Evolutionary conservation across 192 early-diverging fungal genomes (phyloP), one percentile per base, ranked within the genome.

Genomic region (Coemansia sp.): DNA sequence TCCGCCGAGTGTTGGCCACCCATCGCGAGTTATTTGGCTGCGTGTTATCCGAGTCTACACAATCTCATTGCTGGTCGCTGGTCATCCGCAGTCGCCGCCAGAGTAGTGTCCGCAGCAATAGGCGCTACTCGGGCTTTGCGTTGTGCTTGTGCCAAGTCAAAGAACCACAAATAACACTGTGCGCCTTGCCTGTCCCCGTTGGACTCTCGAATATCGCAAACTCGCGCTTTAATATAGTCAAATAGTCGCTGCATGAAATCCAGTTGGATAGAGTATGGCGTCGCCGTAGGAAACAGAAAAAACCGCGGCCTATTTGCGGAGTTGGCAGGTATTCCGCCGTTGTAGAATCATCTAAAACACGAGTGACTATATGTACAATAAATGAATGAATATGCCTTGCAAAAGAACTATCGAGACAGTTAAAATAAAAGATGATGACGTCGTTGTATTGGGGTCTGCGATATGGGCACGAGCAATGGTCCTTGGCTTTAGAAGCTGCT

Each of bases 71-170:
- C 27, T 29, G 49, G 8, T 20, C 18, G 49, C 16, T 24, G 20
- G 20, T n/a, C 20, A 20, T 52, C 20, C 4, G 8, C 20, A 20
- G 18, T 5, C 20, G 20, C 0, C n/a, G 10, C 1, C 49, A 24
- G 2, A 24, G 20, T 69, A 29, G 11, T 52, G 20, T 22, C 49
- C 27, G 55, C 27, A 18, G 29, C 12, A 11, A 31, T 15, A 1
- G 55, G 27, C 34, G 55, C 55, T 31, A 31, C 13, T 5, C 55
- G 20, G 27, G 13, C 12, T 13, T 34, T 58, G 27, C 81, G 69
- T 88, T 68, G 68, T 93, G 91, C 20, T 76, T 72, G 18, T 95
- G 86, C 96, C 96, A 98, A 36, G 84, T 89, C 18, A 96, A 69
- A 2, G 27, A 1, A 2, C 27, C 27, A 2, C 27, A 29, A 29